Evolutionary conservation across 2,329 filamentous ascomycete species (phyloP).

Genomic region (Huntiella moniliformis): DNA sequence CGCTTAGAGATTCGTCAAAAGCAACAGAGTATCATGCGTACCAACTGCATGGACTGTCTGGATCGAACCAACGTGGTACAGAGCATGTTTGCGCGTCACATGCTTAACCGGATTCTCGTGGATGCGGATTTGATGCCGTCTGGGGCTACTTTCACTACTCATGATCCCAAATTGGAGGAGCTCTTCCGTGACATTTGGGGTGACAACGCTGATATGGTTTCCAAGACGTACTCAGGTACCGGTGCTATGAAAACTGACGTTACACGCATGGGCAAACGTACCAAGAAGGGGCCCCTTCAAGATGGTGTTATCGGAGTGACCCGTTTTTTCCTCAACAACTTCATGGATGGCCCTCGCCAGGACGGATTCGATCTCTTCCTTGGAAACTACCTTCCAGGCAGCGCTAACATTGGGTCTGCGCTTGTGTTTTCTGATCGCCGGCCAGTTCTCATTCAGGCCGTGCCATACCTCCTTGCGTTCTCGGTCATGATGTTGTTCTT

Average conservation of each 20-base stretch:
- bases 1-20: slow-evolving; percentile 55
- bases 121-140: slow-evolving; percentile 63
- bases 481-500: slow-evolving; percentile 70
- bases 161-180: slow-evolving; percentile 66
- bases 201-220: slow-evolving; percentile 93
- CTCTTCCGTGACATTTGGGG: slow-evolving; percentile 97
- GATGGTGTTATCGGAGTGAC: slow-evolving; percentile 78
- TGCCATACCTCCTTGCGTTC: slow-evolving; percentile 78
- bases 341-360: slow-evolving; percentile 79
- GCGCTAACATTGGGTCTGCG: slow-evolving; percentile 49
- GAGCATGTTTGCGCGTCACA: slow-evolving; percentile 84
- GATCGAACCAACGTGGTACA: slow-evolving; percentile 97
- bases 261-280: slow-evolving; percentile 80
- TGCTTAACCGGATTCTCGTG: slow-evolving; percentile 70
- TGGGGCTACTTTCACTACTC: slow-evolving; percentile 56
- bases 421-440: slow-evolving; percentile 69
- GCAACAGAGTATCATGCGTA: slow-evolving; percentile 82
- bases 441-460: slow-evolving; percentile 75
- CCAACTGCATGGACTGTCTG: slow-evolving; percentile 98
- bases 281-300: slow-evolving; percentile 64
- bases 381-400: slow-evolving; percentile 62
- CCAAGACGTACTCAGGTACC: slow-evolving; percentile 81
- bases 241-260: slow-evolving; percentile 97
- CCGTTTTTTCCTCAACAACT: slow-evolving; percentile 86
- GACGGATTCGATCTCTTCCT: slow-evolving; percentile 92